Evolutionary conservation across 163 green algal species (phyloP), one percentile per base, ranked within the genome.

Genomic region (Chlorella variabilis): DNA sequence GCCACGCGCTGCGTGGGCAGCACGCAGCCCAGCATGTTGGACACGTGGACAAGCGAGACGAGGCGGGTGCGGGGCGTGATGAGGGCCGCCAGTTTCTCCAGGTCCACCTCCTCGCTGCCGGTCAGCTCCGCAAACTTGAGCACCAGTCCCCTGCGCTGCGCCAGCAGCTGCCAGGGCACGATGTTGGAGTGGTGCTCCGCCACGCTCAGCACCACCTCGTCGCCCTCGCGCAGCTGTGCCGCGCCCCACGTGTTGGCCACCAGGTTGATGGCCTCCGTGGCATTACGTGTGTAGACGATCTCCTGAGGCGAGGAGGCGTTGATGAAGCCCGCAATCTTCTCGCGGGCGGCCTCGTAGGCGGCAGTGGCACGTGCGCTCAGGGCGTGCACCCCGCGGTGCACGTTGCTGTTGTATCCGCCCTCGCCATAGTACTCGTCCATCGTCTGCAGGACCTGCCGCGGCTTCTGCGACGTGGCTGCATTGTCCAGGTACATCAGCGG

Each of bases 401-500:
- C 97, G 76, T 99, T 99, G 71, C 91, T 91, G 89, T 99, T 99
- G 89, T 97, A 96, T 42, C 68, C 31, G 9, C 21, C 68, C 33
- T 71, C 70, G 34, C 20, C 42, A 86, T 98, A 98, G 88, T 98
- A 99, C 0, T 85, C n/a, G 8, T 90, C 71, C 73, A 98, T 85
- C 0, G 89, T 91, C 4, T 92, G 71, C 7, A 98, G 81, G 36
- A 99, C 97, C 21, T 75, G 66, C 9, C 17, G 21, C 2, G 97
- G 97, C 90, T 99, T 99, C 78, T 99, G 97, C 13, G 92, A 97
- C 1, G 97, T 99, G 6, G 97, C 97, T 20, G 94, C 96, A 80
- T 96, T 98, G 91, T 99, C 97, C 25, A 99, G 86, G 88, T 99
- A 99, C 8, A 99, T 92, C 15, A 99, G 87, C 27, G 87, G 92